Conservation (phyloP, 2,329 filamentous ascomycete species). For the Sclerotinia minor region DNA sequence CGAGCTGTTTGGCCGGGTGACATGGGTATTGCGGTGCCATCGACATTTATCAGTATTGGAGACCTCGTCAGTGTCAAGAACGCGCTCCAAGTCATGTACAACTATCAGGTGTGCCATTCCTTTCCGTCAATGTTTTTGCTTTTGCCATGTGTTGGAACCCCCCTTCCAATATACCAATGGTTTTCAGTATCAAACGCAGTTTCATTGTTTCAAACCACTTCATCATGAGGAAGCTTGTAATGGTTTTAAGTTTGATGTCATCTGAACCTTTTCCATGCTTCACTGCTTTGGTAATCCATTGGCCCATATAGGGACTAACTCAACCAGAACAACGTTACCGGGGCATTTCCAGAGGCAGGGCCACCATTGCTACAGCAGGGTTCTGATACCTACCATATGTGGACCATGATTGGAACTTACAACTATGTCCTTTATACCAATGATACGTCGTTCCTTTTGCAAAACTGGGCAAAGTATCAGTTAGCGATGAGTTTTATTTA, state of each 20-base stretch:
- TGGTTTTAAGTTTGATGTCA: not conserved
- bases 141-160: not conserved
- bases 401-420: constrained; percentile 59
- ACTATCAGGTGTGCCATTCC: constrained; percentile 46
- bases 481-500: constrained; percentile 50
- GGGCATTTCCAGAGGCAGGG: constrained; percentile 37
- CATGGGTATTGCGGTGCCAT: constrained; percentile 56
- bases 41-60: constrained; percentile 55
- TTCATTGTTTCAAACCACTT: not conserved
- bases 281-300: not conserved
- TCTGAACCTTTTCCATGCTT: constrained; percentile 27
- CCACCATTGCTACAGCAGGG: constrained; percentile 34
- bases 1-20: constrained; percentile 62
- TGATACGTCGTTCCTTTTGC: constrained; percentile 50
- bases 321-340: constrained; percentile 30
- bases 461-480: constrained; percentile 53
- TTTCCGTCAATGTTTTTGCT: not conserved
- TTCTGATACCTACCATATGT: constrained; percentile 58
- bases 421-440: constrained; percentile 59
- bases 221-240: not conserved
- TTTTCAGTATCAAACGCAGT: not conserved
- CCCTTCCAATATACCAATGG: too few species aligned
- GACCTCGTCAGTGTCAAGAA: constrained; percentile 52
- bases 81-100: constrained; percentile 43
- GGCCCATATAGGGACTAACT: not conserved